Percentiles rank a stretch among this genome's conserved stretches.
phyloP scores from a whole-genome alignment of 495 filamentous ascomycete species.

The Penicillium egyptiacum region DNA sequence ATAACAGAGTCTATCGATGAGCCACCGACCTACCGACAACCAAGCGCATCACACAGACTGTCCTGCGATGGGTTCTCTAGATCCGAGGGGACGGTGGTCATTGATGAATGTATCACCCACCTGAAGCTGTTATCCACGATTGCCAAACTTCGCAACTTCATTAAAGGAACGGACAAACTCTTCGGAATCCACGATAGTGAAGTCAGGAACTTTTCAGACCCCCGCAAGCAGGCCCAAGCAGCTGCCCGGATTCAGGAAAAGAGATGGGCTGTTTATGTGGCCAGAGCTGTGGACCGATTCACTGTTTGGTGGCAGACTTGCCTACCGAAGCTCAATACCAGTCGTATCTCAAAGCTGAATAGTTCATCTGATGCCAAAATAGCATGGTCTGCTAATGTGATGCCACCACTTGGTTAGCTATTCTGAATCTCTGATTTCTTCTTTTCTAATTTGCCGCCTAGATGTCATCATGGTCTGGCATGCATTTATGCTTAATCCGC shows the following conservation, averaged over 20 bases:
- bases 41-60: not conserved
- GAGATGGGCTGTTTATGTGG: constrained; percentile 75
- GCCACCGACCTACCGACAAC: not conserved
- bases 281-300: constrained; percentile 73
- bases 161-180: not conserved
- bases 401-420: constrained; percentile 38
- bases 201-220: not conserved
- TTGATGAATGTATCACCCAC: constrained; percentile 1
- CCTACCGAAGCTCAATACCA: constrained; percentile 13
- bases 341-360: constrained; percentile 12
- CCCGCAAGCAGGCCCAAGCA: not conserved
- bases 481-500: constrained; percentile 79
- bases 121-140: not conserved
- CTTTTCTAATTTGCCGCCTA: constrained; percentile 21
- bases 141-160: not conserved
- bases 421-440: not conserved
- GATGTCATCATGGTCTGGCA: constrained; percentile 94
- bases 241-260: constrained; percentile 65
- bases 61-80: not conserved
- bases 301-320: constrained; percentile 63
- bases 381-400: constrained; percentile 20
- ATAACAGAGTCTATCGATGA: not conserved
- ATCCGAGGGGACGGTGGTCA: not conserved
- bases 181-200: constrained; percentile 1
- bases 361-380: constrained; percentile 11